Base-by-base conservation (phyloP, 1,284 basidiomycete species). In the Fomes fomentarius region DNA sequence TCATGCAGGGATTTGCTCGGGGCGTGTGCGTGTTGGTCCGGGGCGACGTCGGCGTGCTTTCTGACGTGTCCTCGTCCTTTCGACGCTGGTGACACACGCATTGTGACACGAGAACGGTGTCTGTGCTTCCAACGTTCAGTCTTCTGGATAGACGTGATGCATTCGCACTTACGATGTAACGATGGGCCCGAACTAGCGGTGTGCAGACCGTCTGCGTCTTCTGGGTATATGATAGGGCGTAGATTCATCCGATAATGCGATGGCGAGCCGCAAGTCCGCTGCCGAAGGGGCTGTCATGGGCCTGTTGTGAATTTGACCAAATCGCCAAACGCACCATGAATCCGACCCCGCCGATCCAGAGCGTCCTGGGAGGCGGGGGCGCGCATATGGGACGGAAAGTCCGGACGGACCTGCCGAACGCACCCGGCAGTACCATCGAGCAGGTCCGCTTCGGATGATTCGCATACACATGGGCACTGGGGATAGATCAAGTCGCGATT, bases 201-300 rank as follows among this genome's bases (percentile, higher is more conserved):
- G 45, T 52, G 52, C 37, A 57, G 47, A 12, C 55, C 55, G 24
- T 55, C 54, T 24, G 44, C 26, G 35, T 59, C 58, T 39, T 39
- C 53, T 41, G 54, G 58, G 54, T 58, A 57, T 44, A 65, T 57
- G 50, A 63, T 54, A 26, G 50, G n/a, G 38, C 52, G 52, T 35
- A 60, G 57, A 53, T 64, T 51, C 59, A 63, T 63, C 22, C 54
- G 50, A 54, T 55, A 45, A 47, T 43, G 52, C 47, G 53, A 42
- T 52, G 52, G 41, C 45, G 31, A 47, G 52, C 55, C 52, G 52
- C 50, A 53, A 43, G 47, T 37, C 41, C 46, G 47, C 30, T 39
- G 43, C 55, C 55, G 58, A 44, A 24, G 43, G 24, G 22, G 28
- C 33, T 31, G 46, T 48, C 41, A 47, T 26, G 40, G 44, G 39